These are phyloP conservation scores for Penicillium sp. DNA, from an alignment of 2,329 filamentous ascomycete genomes.

Conservation along the genomic window DNA sequence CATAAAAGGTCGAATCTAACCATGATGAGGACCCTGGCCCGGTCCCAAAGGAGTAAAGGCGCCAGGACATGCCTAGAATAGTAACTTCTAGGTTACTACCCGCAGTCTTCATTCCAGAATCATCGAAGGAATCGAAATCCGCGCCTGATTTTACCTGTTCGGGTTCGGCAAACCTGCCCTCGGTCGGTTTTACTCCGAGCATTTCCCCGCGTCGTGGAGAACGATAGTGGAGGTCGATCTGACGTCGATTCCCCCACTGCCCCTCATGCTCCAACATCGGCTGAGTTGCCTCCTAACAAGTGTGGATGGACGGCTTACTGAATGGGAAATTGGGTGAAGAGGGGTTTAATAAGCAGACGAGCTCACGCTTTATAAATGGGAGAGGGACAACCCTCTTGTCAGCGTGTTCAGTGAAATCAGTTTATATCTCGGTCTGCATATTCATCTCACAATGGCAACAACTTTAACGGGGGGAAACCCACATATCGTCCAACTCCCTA, in stretches of 20 bases:
- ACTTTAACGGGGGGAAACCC: conserved; percentile 25
- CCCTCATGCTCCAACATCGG: conserved; percentile 5
- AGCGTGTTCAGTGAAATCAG: background rate
- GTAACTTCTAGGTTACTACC: background rate
- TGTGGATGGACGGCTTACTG: background rate
- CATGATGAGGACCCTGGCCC: background rate
- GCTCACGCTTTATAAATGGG: background rate
- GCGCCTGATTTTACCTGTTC: conserved; percentile 4
- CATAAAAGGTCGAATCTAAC: background rate
- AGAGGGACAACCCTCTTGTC: background rate
- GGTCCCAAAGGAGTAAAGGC: background rate
- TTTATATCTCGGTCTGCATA: background rate
- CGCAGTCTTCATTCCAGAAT: background rate
- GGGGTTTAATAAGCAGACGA: background rate
- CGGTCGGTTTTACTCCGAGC: conserved; percentile 11
- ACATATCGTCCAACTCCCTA: conserved; percentile 33
- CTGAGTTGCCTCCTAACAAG: conserved; percentile 4
- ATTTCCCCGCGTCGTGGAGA: background rate
- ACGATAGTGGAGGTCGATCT: background rate
- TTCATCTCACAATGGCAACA: conserved; percentile 14
- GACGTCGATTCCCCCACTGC: conserved; percentile 10
- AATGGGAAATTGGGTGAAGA: conserved; percentile 4
- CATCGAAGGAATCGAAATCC: background rate
- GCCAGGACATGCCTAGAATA: background rate
- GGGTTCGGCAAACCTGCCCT: conserved; percentile 16